Evolutionary conservation across 2,329 filamentous ascomycete genomes (phyloP).

Genomic region (Penicillium hordei): DNA sequence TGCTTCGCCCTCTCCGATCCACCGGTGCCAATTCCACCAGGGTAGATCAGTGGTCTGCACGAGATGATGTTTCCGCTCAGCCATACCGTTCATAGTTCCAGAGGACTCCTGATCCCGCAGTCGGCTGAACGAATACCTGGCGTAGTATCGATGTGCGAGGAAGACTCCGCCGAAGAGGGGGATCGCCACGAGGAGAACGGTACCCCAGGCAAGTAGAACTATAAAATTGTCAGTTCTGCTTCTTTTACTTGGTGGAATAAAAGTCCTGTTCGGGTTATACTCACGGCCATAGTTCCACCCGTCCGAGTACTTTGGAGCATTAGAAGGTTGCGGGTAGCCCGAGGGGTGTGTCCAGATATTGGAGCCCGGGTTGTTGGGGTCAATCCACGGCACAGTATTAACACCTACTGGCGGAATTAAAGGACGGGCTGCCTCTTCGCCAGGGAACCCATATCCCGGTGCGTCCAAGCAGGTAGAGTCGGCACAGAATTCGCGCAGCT

Average conservation of each 20-base stretch:
- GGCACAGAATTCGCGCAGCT: constrained; percentile 34
- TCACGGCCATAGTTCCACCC: constrained; percentile 12
- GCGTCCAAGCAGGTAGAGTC: constrained; percentile 33
- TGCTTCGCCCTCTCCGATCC: constrained; percentile 19
- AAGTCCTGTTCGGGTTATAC: neutral
- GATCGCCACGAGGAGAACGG: constrained; percentile 9
- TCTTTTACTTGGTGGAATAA: neutral
- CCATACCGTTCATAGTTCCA: constrained; percentile 19
- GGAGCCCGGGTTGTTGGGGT: constrained; percentile 27
- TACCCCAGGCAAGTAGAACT: constrained; percentile 15
- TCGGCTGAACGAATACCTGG: constrained; percentile 10
- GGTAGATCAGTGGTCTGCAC: constrained; percentile 9
- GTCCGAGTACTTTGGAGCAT: neutral
- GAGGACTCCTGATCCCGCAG: constrained; percentile 16
- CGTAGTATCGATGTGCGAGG: constrained; percentile 14
- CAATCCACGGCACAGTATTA: constrained; percentile 36
- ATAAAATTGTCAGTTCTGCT: neutral
- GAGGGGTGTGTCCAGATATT: constrained; percentile 23
- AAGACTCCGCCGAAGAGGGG: constrained; percentile 11
- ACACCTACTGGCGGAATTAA: constrained; percentile 33
- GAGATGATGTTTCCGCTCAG: constrained; percentile 21
- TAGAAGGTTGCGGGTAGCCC: constrained; percentile 11
- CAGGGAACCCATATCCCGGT: constrained; percentile 30
- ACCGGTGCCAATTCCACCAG: constrained; percentile 38
- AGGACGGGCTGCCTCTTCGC: constrained; percentile 27